A percentile compares a stretch with the other conserved stretches of the same genome.
phyloP scores from a whole-genome alignment of 2,329 filamentous ascomycete genomes.

The Aspergillus fijiensis region DNA sequence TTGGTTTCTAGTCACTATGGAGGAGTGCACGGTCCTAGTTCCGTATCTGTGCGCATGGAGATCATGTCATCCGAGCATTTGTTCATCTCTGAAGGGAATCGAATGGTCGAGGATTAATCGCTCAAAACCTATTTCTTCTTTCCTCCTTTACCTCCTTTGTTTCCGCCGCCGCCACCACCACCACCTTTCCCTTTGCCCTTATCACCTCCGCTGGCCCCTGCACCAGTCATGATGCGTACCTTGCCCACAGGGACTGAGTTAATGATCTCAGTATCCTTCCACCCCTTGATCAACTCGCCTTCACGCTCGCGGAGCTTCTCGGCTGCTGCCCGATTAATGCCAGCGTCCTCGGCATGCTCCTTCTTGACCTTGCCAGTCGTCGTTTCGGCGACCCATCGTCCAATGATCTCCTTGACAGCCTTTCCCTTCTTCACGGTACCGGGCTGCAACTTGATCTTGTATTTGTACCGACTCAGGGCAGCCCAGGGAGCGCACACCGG shows the following conservation, averaged over 20 bases:
- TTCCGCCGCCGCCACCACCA: slow-evolving; percentile 26
- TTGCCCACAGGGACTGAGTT: slow-evolving; percentile 79
- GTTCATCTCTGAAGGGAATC: neutral
- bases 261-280: slow-evolving; percentile 79
- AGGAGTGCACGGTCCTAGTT: neutral
- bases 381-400: slow-evolving; percentile 70
- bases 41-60: neutral
- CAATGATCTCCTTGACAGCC: slow-evolving; percentile 85
- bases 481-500: slow-evolving; percentile 64
- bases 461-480: slow-evolving; percentile 71
- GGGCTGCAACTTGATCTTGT: slow-evolving; percentile 92
- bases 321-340: slow-evolving; percentile 52
- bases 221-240: slow-evolving; percentile 73
- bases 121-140: slow-evolving; percentile 39
- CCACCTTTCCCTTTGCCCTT: slow-evolving; percentile 43
- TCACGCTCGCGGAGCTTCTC: slow-evolving; percentile 85
- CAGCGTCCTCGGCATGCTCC: slow-evolving; percentile 58
- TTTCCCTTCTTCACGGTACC: slow-evolving; percentile 91
- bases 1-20: neutral
- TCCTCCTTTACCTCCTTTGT: slow-evolving; percentile 36
- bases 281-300: slow-evolving; percentile 75
- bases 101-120: neutral
- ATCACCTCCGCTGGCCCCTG: slow-evolving; percentile 49
- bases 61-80: neutral
- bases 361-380: slow-evolving; percentile 46